phyloP scores from a whole-genome alignment of 257 asterid genomes.

The Petrea volubilis region DNA sequence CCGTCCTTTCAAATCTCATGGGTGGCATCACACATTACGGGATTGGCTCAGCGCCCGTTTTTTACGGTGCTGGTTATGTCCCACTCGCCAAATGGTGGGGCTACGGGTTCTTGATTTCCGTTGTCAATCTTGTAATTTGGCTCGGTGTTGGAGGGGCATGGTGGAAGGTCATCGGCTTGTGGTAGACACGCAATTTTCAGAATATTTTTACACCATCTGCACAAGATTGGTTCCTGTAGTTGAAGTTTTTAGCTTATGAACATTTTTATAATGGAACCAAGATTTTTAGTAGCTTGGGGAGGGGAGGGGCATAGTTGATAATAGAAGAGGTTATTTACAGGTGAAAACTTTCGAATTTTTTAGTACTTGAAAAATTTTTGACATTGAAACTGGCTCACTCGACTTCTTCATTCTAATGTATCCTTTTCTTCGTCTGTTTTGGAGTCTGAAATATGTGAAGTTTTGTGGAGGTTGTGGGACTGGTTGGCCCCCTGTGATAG shows the following conservation, averaged over 20 bases:
- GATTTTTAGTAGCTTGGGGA: background rate
- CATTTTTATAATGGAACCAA: background rate
- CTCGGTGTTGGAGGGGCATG: constrained; percentile 89
- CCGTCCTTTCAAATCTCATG: constrained; percentile 89
- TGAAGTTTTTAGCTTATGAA: background rate
- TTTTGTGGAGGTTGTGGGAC: background rate
- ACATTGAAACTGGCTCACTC: background rate
- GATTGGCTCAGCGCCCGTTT: constrained; percentile 86
- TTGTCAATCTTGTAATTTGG: constrained; percentile 85
- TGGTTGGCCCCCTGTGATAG: background rate
- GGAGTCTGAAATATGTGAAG: background rate
- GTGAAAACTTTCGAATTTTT: background rate
- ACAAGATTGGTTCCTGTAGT: background rate
- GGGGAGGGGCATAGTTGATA: background rate
- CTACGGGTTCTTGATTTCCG: constrained; percentile 72
- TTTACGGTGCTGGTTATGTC: constrained; percentile 85
- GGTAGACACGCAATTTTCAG: constrained; percentile 34
- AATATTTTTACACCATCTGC: background rate
- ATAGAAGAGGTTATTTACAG: background rate
- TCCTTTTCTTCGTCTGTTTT: background rate
- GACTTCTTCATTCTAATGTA: background rate
- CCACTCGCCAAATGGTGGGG: constrained; percentile 91
- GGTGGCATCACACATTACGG: constrained; percentile 93
- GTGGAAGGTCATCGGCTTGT: constrained; percentile 95
- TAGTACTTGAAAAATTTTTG: background rate